phyloP scores from a whole-genome alignment of 78 protist species.

The Pigoraptor vietnamica region DNA sequence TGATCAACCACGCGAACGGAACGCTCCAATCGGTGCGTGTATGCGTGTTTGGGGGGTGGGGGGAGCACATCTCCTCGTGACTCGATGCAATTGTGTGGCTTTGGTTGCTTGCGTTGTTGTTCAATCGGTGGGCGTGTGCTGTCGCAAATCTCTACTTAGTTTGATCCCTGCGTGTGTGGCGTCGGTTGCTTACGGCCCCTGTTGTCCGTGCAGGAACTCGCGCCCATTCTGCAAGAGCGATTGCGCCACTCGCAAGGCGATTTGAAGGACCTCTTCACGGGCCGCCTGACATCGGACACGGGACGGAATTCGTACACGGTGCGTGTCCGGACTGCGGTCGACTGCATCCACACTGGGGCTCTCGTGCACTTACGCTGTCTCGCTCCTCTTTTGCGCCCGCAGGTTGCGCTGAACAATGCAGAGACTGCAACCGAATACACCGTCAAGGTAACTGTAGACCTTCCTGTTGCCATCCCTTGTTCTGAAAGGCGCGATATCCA shows the following conservation, averaged over 20 bases:
- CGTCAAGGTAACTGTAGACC: not conserved
- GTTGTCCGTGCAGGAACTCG: not conserved
- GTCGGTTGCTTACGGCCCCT: not conserved
- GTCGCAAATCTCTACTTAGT: too few relatives aligned
- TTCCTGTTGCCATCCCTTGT: not conserved
- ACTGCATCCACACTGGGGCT: too few relatives aligned
- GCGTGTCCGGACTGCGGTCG: too few relatives aligned
- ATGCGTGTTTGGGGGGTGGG: not conserved
- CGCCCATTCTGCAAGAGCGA: not conserved
- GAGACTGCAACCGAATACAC: not conserved
- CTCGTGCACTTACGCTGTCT: too few relatives aligned
- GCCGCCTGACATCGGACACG: not conserved
- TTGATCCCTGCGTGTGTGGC: not conserved
- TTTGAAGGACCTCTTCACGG: not conserved
- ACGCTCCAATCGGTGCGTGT: not conserved
- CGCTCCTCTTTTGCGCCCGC: too few relatives aligned
- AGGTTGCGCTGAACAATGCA: not conserved
- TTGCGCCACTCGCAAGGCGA: not conserved
- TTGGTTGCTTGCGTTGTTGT: not conserved
- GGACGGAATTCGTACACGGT: not conserved
- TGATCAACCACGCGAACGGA: not conserved
- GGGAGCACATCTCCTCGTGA: not conserved
- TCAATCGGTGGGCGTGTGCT: too few relatives aligned
- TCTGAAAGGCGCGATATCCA: not conserved
- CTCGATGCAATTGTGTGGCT: not conserved